Conservation (phyloP, 805 yeast genomes). For the Nakazawaea holstii region DNA sequence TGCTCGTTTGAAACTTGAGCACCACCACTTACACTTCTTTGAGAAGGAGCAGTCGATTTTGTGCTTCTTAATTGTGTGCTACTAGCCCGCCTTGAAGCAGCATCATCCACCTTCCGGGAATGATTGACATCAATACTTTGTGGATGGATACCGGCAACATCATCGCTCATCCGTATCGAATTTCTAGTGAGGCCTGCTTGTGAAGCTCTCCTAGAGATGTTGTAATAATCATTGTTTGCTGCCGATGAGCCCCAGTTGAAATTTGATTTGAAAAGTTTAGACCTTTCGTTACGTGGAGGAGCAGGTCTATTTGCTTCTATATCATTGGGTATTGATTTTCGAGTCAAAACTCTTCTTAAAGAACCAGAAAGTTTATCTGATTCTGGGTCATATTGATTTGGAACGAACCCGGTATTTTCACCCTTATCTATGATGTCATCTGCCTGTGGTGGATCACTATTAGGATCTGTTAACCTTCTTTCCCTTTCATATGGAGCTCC, state of each 20-base stretch:
- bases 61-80: background rate
- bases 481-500: slow-evolving; percentile 58
- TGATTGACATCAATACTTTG: slow-evolving; percentile 14
- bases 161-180: slow-evolving; percentile 38
- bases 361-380: slow-evolving; percentile 20
- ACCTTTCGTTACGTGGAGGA: background rate
- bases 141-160: slow-evolving; percentile 37
- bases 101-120: background rate
- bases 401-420: slow-evolving; percentile 21
- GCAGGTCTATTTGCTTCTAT: slow-evolving; percentile 15
- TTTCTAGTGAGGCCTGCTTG: slow-evolving; percentile 33
- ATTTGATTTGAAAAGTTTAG: background rate
- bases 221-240: slow-evolving; percentile 1
- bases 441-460: slow-evolving; percentile 16
- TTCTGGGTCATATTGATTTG: slow-evolving; percentile 21
- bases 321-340: slow-evolving; percentile 17
- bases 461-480: slow-evolving; percentile 46
- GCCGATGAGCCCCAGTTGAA: slow-evolving; percentile 3
- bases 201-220: slow-evolving; percentile 11
- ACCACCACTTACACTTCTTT: background rate
- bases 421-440: slow-evolving; percentile 4
- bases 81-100: background rate
- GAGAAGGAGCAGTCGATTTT: background rate
- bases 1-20: background rate
- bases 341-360: slow-evolving; percentile 19